Evolutionary conservation across 805 yeast genomes (phyloP), one percentile per base, ranked within the genome.

Genomic region (Hanseniaspora pseudoguilliermondii): DNA sequence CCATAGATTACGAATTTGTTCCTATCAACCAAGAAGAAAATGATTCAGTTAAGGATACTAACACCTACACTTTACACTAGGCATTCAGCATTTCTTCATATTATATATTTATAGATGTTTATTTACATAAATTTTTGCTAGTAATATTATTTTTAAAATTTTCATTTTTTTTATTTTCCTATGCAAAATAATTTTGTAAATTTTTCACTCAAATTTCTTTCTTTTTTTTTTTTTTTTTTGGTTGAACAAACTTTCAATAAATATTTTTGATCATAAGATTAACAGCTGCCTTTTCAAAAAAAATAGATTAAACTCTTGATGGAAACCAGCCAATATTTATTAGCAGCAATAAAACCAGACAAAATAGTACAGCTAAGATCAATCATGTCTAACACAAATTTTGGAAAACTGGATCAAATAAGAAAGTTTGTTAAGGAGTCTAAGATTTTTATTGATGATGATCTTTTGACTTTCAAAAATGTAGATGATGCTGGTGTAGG

Each of bases 401-500:
- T 57, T 0, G 53, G 57, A 2, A 65, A 67, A 34, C 59, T 69
- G 13, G 16, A 63, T 46, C 67, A 60, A 23, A 69, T 78, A 11
- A 49, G 75, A 16, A 58, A 65, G 15, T 86, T 93, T 85, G 74
- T 85, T n/a, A 59, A 66, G 18, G 64, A 70, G 3, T 75, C 78
- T 54, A 74, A 79, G 54, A 76, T 83, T 1, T 75, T 72, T 58
- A 79, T 87, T 77, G 74, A 74, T 6, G 74, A 72, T 1, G 54
- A 66, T 1, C 64, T 83, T 11, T 71, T 72, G 40, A 21, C 46
- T 3, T 66, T 84, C 1, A 71, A 67, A 38, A 58, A 61, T n/a
- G 79, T 87, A 0, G 60, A 67, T 3, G 58, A 70, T 2, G 88
- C 86, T 2, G 95, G 95, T 0, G 60, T 79, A 2, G 95, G 95